Evolutionary conservation across 331 rosid species (phyloP), one percentile per base, ranked within the genome.

Genomic region (Stylosanthes scabra): DNA sequence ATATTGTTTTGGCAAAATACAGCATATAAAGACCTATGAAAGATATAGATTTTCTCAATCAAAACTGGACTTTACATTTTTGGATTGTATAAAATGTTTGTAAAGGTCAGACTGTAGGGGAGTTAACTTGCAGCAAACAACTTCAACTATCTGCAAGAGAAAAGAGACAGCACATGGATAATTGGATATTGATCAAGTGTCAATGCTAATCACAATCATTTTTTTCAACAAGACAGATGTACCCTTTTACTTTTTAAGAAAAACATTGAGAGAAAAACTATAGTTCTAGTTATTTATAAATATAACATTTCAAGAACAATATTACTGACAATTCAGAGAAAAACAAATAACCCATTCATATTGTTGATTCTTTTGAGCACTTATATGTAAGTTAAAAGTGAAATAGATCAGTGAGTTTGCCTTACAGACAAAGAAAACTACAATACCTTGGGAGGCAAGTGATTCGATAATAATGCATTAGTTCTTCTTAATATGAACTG

Each of bases 51-150:
- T 62, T 10, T 52, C 78, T 63, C 68, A 72, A 71, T 41, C 60
- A 80, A 76, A 82, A 68, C 28, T 61, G 80, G 78, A 78, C 74
- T 85, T 68, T 83, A 91, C 99, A 78, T 89, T 94, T 89, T 89
- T 94, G 55, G 99, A 91, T 64, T 88, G 93, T 82, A 94, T 75
- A 66, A 94, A 91, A 83, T 94, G 97, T 76, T 88, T 94, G 61
- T 94, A 94, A 60, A 94, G 83, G 75, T 89, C 96, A 56, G 88
- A 80, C 84, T 94, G 99, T 58, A 94, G 90, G 61, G 93, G 93
- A 78, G 95, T 86, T 87, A 94, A 88, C 89, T 87, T 94, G 96
- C 99, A 91, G 79, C 99, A 94, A 81, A 94, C 89, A 75, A 94
- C 99, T 91, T 94, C 96, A 78, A 94, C 78, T 51, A 94, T 91